Base-by-base conservation (phyloP, 495 filamentous ascomycete genomes). In the Hypomontagnella submonticulosa region DNA sequence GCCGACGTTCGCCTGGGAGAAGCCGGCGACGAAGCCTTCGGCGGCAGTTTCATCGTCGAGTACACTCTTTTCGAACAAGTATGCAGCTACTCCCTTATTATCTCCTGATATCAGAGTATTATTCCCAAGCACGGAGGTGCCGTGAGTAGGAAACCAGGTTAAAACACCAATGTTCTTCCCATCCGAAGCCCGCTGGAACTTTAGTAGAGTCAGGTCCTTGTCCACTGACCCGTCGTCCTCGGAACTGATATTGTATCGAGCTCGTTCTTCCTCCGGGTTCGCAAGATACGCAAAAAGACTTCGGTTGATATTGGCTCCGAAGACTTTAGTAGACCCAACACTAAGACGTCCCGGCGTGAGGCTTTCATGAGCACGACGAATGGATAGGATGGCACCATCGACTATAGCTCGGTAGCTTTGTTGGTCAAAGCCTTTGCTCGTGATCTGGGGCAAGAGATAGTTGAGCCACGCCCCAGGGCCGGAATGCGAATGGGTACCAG, bases 401-500 rank as follows among this genome's bases (percentile, higher is more conserved):
- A 99, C 92, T 60, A 99, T 91, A 9, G 94, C 93, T 36, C 87
- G 85, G 71, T 95, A 97, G 64, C 91, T 93, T 74, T 96, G 92
- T 67, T 87, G 87, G 75, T 96, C 85, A 65, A 99, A 97, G 0
- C 94, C 94, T 58, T 86, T 85, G 70, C 90, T 93, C 0, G 94
- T 96, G 67, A 99, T 91, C 74, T 97, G 95, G 8, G 95, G 94
- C 16, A 99, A 81, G 4, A 99, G 84, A 73, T 99, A 99, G 73
- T 99, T 99, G 63, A 96, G 82, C 93, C 93, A 99, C 16, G 91
- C 94, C 2, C 89, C 94, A 11, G 94, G 93, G 0, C 93, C 94
- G 10, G 93, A 90, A 75, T 99, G 94, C 7, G 91, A 94, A 75
- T 99, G 94, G 3, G 95, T 97, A 15, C 95, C 94, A 3, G 91